Evolutionary conservation across 331 rosid genomes (phyloP).

Genomic region (Acacia pycnantha): DNA sequence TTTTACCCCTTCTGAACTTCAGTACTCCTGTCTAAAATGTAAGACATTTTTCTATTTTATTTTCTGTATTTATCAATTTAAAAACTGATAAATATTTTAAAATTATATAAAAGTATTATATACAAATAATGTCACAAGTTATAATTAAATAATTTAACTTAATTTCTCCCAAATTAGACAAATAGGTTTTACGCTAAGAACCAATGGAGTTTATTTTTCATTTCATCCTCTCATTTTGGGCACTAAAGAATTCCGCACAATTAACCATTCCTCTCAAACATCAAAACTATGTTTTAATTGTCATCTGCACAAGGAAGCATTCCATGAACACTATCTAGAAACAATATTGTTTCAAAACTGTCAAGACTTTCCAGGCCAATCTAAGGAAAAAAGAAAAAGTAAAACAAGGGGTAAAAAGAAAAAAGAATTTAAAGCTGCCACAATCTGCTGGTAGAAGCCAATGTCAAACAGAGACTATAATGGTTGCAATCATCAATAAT

Average conservation of each 20-base stretch:
- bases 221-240: background rate
- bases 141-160: too few species aligned
- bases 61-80: too few species aligned
- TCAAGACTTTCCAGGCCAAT: conserved; percentile 28
- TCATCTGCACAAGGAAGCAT: conserved; percentile 52
- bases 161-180: too few species aligned
- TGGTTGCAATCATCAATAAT: conserved; percentile 15
- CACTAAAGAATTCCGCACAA: background rate
- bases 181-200: too few species aligned
- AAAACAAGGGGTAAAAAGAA: background rate
- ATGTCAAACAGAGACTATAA: conserved; percentile 6
- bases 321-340: conserved; percentile 23
- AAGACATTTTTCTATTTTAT: too few species aligned
- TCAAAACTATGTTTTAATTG: conserved; percentile 34
- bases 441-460: conserved; percentile 29
- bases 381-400: background rate
- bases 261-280: conserved; percentile 28
- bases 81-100: too few species aligned
- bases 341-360: conserved; percentile 32
- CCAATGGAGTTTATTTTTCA: background rate
- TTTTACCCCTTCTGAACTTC: background rate
- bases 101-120: too few species aligned
- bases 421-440: background rate
- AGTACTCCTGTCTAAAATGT: too few species aligned
- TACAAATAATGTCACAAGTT: background rate